Evolutionary conservation across 768 basidiomycete genomes (phyloP), one percentile per base, ranked within the genome.

Genomic region (Hemileccinum impolitum): DNA sequence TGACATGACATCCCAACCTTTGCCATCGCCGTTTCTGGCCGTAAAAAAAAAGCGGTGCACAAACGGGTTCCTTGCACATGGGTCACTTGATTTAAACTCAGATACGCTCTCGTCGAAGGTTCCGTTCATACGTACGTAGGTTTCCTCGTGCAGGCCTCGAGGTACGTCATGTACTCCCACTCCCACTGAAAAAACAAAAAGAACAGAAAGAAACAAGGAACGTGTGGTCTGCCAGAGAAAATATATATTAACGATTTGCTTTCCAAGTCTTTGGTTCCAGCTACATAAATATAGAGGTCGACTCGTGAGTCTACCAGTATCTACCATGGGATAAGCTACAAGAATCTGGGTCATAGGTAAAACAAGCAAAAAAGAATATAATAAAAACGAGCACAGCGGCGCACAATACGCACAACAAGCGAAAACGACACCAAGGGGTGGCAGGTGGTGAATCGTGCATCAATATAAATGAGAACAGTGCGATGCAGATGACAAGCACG

Each of bases 281-380:
- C 50, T 52, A 52, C 55, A 68, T 68, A 65, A 68, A 65, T 64
- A 64, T 28, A 47, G 39, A 45, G 42, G 46, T 31, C 45, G 57
- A 53, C 50, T 34, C 49, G 44, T 46, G 41, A 41, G 48, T 62
- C 62, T 52, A 52, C 60, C 59, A 55, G 52, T 61, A 61, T 65
- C 63, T 65, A 63, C 51, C 57, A 45, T 51, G 61, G 44, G 61
- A 49, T 63, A 63, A 61, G 63, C 62, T 63, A 63, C 62, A 65
- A 57, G 63, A 56, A 46, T 61, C 40, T 30, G 45, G 34, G 47
- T 54, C 56, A 61, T 25, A 55, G 40, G 36, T 23, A n/a, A 42
- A 32, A 9, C 28, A 12, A n/a, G n/a, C n/a, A n/a, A n/a, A 39
- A 23, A 31, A 15, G n/a, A 48, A 18, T 49, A 51, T 43, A 61